Percentiles rank a stretch among this genome's conserved stretches.
Evolutionary conservation across 2,329 filamentous ascomycete genomes (phyloP).

Genomic region (Incumbomyces lentus): DNA sequence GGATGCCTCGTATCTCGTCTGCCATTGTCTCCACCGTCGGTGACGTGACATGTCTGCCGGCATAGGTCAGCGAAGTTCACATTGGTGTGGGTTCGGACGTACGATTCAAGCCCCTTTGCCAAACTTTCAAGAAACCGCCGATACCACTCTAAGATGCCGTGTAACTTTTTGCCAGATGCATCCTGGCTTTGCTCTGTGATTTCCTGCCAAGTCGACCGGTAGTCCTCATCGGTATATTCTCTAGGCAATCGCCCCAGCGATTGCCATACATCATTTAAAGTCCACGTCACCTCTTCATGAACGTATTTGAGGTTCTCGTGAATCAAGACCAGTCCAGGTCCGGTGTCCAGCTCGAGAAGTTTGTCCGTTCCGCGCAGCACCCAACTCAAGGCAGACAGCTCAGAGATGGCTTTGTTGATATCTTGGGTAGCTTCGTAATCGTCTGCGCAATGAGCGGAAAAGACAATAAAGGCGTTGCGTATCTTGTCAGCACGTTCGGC

Average conservation of each 20-base stretch:
- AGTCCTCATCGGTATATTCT: conserved; percentile 23
- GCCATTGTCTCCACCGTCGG: conserved; percentile 11
- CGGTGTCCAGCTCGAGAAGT: conserved; percentile 27
- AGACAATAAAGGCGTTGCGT: conserved; percentile 30
- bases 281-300: conserved; percentile 40
- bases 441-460: conserved; percentile 40
- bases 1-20: conserved; percentile 17
- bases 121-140: conserved; percentile 39
- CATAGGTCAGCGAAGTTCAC: not conserved
- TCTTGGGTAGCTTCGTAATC: conserved; percentile 42
- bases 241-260: conserved; percentile 34
- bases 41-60: not conserved
- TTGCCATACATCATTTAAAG: conserved; percentile 40
- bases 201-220: conserved; percentile 42
- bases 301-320: conserved; percentile 39
- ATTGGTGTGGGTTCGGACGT: conserved; percentile 14
- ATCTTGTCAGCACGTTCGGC: conserved; percentile 44
- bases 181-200: conserved; percentile 32
- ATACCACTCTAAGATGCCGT: conserved; percentile 41
- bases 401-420: conserved; percentile 44
- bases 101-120: conserved; percentile 38
- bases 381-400: conserved; percentile 45
- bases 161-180: conserved; percentile 37
- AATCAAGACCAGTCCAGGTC: conserved; percentile 25
- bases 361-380: conserved; percentile 40